These are phyloP conservation scores for Grosmannia huntii DNA, from an alignment of 2,329 filamentous ascomycete genomes.

Conservation along the genomic window DNA sequence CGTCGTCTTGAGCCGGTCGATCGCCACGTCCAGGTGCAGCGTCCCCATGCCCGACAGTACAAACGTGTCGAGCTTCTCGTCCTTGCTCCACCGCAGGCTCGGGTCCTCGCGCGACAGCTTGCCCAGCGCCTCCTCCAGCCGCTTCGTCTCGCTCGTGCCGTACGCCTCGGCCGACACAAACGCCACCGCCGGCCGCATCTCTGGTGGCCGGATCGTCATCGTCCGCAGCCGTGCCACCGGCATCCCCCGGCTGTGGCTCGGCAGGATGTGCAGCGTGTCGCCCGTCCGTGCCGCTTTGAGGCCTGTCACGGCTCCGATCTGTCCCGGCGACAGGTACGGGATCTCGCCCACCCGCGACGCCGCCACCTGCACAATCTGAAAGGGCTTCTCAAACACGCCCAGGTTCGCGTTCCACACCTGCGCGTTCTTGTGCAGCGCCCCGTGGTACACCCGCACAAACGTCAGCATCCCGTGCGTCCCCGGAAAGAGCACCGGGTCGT, in stretches of 20 bases:
- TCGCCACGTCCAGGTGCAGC: constrained; percentile 84
- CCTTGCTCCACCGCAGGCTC: constrained; percentile 70
- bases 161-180: constrained; percentile 82
- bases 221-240: constrained; percentile 57
- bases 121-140: constrained; percentile 61
- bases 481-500: constrained; percentile 50
- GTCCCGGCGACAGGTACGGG: constrained; percentile 64
- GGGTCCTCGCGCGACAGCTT: constrained; percentile 84
- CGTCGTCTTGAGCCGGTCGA: constrained; percentile 76
- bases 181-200: constrained; percentile 86
- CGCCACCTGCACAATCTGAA: constrained; percentile 78
- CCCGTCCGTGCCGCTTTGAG: constrained; percentile 87
- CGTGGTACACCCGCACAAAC: constrained; percentile 86
- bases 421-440: constrained; percentile 59
- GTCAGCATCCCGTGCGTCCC: constrained; percentile 63
- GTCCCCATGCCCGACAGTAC: constrained; percentile 94
- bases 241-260: constrained; percentile 34
- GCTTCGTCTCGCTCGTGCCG: constrained; percentile 54
- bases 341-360: constrained; percentile 80
- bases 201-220: constrained; percentile 74
- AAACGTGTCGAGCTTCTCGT: constrained; percentile 86
- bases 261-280: constrained; percentile 74
- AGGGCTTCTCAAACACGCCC: constrained; percentile 63
- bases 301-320: constrained; percentile 88
- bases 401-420: constrained; percentile 81